A percentile compares a stretch with the other conserved stretches of the same genome.
Evolutionary conservation across 2,329 filamentous ascomycete species (phyloP).

Genomic region (Scytalidium lignicola): DNA sequence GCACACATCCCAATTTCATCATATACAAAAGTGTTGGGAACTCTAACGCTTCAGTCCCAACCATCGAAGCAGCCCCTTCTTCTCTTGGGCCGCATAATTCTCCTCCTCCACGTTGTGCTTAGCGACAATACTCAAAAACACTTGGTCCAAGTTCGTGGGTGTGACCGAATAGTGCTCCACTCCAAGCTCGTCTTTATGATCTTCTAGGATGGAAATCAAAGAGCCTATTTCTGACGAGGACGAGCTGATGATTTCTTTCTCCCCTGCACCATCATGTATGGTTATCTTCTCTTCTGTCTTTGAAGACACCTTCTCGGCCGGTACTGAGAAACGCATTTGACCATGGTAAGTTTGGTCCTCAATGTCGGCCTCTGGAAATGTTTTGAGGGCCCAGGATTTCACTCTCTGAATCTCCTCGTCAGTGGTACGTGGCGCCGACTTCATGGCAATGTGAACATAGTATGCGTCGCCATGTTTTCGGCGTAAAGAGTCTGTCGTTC

Average conservation of each 20-base stretch:
- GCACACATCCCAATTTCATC: neutral
- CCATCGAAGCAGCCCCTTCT: slow-evolving; percentile 4
- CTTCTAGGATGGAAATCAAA: slow-evolving; percentile 69
- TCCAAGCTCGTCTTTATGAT: slow-evolving; percentile 60
- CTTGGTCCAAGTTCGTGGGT: slow-evolving; percentile 83
- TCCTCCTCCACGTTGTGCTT: slow-evolving; percentile 77
- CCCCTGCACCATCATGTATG: slow-evolving; percentile 7
- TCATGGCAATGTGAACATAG: slow-evolving; percentile 63
- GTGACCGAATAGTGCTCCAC: slow-evolving; percentile 84
- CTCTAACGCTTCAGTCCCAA: neutral
- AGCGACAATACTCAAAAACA: slow-evolving; percentile 81
- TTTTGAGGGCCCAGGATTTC: slow-evolving; percentile 56
- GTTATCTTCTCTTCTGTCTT: slow-evolving; percentile 11
- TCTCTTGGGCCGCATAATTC: slow-evolving; percentile 36
- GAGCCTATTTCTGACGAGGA: slow-evolving; percentile 46
- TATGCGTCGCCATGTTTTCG: slow-evolving; percentile 72
- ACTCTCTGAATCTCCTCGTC: slow-evolving; percentile 63
- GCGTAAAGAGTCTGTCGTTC: slow-evolving; percentile 67
- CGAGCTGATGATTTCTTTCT: slow-evolving; percentile 19
- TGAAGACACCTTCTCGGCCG: slow-evolving; percentile 38
- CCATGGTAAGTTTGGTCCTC: slow-evolving; percentile 77
- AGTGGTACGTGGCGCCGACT: slow-evolving; percentile 66
- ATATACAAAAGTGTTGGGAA: neutral
- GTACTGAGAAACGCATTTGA: slow-evolving; percentile 79
- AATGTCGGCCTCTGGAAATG: slow-evolving; percentile 60